These are phyloP conservation scores for Ambrosia trifida DNA, from an alignment of 129 eudicot species.

Conservation along the genomic window DNA sequence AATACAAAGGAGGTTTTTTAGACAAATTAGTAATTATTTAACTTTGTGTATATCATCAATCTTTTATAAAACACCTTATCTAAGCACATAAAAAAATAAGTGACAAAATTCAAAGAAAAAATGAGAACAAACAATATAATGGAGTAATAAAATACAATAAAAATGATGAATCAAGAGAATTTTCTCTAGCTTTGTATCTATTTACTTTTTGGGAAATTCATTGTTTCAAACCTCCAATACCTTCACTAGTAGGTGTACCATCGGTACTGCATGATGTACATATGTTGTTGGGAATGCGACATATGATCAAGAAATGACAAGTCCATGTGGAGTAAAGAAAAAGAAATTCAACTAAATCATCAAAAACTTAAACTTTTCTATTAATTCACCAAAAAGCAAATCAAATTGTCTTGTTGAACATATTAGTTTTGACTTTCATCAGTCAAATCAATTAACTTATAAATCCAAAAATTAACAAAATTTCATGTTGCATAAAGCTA, in stretches of 20 bases:
- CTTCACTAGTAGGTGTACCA: constrained; percentile 11
- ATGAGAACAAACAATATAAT: background rate
- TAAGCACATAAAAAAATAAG: background rate
- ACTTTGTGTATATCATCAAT: background rate
- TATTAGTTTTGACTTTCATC: constrained; percentile 24
- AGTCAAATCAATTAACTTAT: constrained; percentile 12
- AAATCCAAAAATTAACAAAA: constrained; percentile 13
- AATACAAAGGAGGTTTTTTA: background rate
- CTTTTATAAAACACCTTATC: background rate
- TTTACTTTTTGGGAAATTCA: constrained; percentile 30
- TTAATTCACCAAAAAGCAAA: constrained; percentile 28
- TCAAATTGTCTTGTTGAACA: constrained; percentile 7
- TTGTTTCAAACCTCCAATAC: background rate
- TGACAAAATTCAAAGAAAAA: background rate
- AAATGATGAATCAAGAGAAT: constrained; percentile 3
- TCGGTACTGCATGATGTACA: constrained; percentile 30
- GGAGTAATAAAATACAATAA: background rate
- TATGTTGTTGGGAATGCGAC: constrained; percentile 33
- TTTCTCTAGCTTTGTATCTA: background rate
- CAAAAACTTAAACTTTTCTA: constrained; percentile 14
- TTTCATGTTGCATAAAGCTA: background rate
- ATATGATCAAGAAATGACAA: constrained; percentile 38
- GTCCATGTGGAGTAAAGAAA: constrained; percentile 44
- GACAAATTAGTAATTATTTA: background rate
- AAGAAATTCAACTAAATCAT: constrained; percentile 29